Base-by-base conservation (phyloP, 768 basidiomycete species). In the Porphyrellus cyaneotinctus region DNA sequence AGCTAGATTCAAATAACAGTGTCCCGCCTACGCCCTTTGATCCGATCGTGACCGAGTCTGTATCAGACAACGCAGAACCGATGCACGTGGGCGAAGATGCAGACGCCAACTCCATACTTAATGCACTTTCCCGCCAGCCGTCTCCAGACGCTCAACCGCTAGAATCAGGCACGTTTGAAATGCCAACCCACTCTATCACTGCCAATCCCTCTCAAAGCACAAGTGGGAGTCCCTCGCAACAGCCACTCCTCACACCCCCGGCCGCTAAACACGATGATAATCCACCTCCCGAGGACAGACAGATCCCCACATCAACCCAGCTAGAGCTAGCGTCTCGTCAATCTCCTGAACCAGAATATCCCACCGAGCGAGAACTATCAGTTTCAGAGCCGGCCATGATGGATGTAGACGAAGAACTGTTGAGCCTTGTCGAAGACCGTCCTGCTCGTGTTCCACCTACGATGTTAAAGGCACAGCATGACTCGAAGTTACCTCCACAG, bases 361-460 rank as follows among this genome's bases (percentile, higher is more conserved):
- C 15, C 13, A 18, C 47, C 14, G 44, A 58, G 23, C 55, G 33
- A 13, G 57, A 50, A 30, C 53, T 32, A 15, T 26, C 35, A 4
- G 36, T 48, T 23, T 32, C 47, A 18, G 58, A 62, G 28, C 57
- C 43, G 70, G 71, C 54, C 62, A 74, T 52, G 72, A 72, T 69
- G 64, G 72, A 84, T 49, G 80, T 78, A 13, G 77, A 78, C 12
- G 74, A 85, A 57, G 87, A 88, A 68, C 68, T 88, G 44, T 74
- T 88, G 52, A 85, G 85, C 59, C 72, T 89, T 23, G 72, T 89
- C 28, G 87, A 85, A 60, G 85, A 82, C 58, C 69, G 63, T 24
- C 48, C 62, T 49, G 48, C 52, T 26, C 22, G 43, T 51, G 28
- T 33, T 17, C 26, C 43, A 37, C 44, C 49, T 22, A 22, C 42